Conservation (phyloP, 192 early-diverging fungal species). For the Umbelopsis vinacea region DNA sequence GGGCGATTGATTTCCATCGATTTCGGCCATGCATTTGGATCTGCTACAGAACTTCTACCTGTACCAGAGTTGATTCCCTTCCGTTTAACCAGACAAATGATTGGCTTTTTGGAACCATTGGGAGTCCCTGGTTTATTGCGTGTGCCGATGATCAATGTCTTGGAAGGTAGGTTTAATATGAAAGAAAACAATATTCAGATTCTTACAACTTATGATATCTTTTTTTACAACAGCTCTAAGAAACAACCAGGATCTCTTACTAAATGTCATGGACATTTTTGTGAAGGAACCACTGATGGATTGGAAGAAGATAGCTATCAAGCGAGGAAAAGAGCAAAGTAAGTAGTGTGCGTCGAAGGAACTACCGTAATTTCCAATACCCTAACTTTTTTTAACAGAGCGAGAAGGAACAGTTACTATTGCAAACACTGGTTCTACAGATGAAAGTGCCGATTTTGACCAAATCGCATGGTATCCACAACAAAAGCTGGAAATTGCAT, state of each 20-base stretch:
- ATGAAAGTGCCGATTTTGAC: slow-evolving; percentile 2
- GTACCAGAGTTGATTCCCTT: slow-evolving; percentile 82
- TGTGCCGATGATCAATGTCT: slow-evolving; percentile 69
- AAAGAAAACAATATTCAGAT: neutral
- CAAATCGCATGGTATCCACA: slow-evolving; percentile 70
- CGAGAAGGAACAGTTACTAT: neutral
- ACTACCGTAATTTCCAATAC: neutral
- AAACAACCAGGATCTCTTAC: slow-evolving; percentile 59
- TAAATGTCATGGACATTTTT: slow-evolving; percentile 82
- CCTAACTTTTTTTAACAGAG: neutral
- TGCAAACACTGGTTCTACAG: neutral
- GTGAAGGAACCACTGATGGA: slow-evolving; percentile 83
- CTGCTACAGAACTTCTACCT: slow-evolving; percentile 75
- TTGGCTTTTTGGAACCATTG: slow-evolving; percentile 65
- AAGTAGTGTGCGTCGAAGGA: neutral
- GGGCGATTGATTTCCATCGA: slow-evolving; percentile 77
- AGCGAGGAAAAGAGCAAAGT: slow-evolving; percentile 64
- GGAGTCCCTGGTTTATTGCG: slow-evolving; percentile 68
- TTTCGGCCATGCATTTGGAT: slow-evolving; percentile 87
- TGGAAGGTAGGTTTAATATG: slow-evolving; percentile 51
- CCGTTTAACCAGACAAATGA: slow-evolving; percentile 71
- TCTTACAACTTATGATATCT: neutral
- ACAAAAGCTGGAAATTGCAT: slow-evolving; percentile 75
- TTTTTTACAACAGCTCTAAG: slow-evolving; percentile 52
- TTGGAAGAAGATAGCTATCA: slow-evolving; percentile 73